A percentile compares a stretch with the other conserved stretches of the same genome.
Evolutionary conservation across 306 rosid genomes (phyloP).

Genomic region (Castanea crenata): DNA sequence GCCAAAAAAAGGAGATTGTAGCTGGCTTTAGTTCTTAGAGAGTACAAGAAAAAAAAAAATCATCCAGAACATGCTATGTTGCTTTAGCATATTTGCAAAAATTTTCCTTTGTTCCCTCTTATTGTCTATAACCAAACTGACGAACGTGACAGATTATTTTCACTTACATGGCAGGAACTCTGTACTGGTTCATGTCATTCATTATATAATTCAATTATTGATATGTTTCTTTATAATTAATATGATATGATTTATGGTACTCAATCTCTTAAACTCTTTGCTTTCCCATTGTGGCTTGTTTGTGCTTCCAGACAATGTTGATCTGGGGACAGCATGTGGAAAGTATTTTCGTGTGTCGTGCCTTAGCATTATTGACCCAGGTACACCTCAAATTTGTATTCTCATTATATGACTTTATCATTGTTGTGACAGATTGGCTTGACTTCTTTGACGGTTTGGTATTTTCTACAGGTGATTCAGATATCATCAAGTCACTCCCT

Average conservation of each 20-base stretch:
- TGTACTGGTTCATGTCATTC: background rate
- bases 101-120: background rate
- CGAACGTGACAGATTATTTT: background rate
- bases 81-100: background rate
- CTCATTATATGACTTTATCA: background rate
- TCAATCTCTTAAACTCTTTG: background rate
- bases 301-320: constrained; percentile 58
- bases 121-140: background rate
- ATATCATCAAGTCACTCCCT: constrained; percentile 46
- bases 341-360: constrained; percentile 80
- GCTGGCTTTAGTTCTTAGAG: background rate
- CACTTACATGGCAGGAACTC: background rate
- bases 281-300: background rate
- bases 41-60: background rate
- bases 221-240: background rate
- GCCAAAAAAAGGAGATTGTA: background rate
- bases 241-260: background rate
- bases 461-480: constrained; percentile 49
- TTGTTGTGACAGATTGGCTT: background rate
- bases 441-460: background rate
- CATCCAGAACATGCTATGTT: background rate
- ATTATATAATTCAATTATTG: background rate
- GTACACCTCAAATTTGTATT: constrained; percentile 30
- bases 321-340: constrained; percentile 80
- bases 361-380: constrained; percentile 81